phyloP scores from a whole-genome alignment of 2,329 filamentous ascomycete species.

The Ophiosphaerella herpotricha region DNA sequence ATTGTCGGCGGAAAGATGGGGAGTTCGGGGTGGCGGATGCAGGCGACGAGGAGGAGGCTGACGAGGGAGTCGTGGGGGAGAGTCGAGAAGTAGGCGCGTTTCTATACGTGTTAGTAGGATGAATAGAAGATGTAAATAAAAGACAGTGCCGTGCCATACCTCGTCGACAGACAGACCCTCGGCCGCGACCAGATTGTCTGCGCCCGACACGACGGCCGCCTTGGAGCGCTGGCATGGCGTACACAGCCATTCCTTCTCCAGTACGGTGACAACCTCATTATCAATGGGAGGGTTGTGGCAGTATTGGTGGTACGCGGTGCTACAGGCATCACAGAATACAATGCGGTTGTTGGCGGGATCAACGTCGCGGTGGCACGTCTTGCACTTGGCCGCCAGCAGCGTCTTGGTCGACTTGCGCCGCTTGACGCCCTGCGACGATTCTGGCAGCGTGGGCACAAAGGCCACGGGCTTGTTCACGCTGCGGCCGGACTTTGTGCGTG shows the following conservation, averaged over 20 bases:
- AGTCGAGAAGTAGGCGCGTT: slow-evolving; percentile 65
- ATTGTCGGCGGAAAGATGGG: slow-evolving; percentile 63
- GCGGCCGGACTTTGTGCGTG: slow-evolving; percentile 76
- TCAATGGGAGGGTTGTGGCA: slow-evolving; percentile 78
- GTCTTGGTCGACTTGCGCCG: slow-evolving; percentile 63
- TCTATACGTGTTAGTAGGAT: slow-evolving; percentile 49
- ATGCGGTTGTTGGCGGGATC: slow-evolving; percentile 77
- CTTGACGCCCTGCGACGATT: slow-evolving; percentile 55
- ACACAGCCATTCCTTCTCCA: slow-evolving; percentile 74
- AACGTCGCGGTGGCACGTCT: slow-evolving; percentile 71
- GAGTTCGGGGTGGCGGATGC: slow-evolving; percentile 65
- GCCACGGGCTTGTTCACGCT: slow-evolving; percentile 69
- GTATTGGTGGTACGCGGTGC: slow-evolving; percentile 77
- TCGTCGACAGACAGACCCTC: slow-evolving; percentile 49
- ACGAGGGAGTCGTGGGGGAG: slow-evolving; percentile 67
- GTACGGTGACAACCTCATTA: slow-evolving; percentile 69
- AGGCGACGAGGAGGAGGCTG: slow-evolving; percentile 66
- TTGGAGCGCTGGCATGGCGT: slow-evolving; percentile 57
- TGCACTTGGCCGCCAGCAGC: slow-evolving; percentile 64
- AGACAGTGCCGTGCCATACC: slow-evolving; percentile 32
- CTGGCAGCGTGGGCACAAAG: slow-evolving; percentile 62
- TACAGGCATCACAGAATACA: slow-evolving; percentile 84
- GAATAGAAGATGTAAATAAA: background rate
- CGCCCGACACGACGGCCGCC: slow-evolving; percentile 36
- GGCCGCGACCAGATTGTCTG: slow-evolving; percentile 46